Evolutionary conservation across 768 basidiomycete genomes (phyloP), one percentile per base, ranked within the genome.

Genomic region (Pleurotus ostreatus): DNA sequence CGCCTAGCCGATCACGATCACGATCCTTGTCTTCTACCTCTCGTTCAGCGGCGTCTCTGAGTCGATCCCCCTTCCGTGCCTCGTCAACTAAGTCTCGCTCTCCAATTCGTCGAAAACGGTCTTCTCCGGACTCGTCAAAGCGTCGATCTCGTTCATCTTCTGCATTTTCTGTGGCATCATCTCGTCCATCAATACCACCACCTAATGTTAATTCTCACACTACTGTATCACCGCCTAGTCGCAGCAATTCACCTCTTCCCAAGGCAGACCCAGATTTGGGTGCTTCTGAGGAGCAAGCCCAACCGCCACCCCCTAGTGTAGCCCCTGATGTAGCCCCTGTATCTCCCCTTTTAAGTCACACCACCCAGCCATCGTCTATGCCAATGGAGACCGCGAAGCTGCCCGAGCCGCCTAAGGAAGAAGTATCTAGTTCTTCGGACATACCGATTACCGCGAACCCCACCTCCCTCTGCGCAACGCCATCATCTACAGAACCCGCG

Each of bases 131-230:
- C n/a, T 56, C 37, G 12, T 61, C 60, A 40, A 63, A 57, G 61
- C 60, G 52, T 49, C 66, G 62, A 46, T 62, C 58, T 43, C 60
- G 55, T 8, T 57, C 63, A 9, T 69, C 71, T 38, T 84, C 83
- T 59, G 78, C 78, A 47, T 84, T 83, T 12, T 82, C 81, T 44
- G 78, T 79, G 60, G 79, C 78, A n/a, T 85, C 84, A 53, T 74
- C 77, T 23, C 73, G 72, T 41, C 70, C 63, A 25, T 46, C 63
- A 56, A 11, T 46, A 40, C 55, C 59, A 7, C 47, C 54, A 8
- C 43, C 39, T 34, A 49, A 41, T 55, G 47, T 54, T 58, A 47
- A 57, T 55, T 57, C 59, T 23, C 47, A 57, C 30, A 46, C 58
- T 51, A 54, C 55, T 59, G 58, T 16, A 34, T 34, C 30, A 9